Conservation (phyloP, 2,329 filamentous ascomycete genomes). For the Daldinia sp. region DNA sequence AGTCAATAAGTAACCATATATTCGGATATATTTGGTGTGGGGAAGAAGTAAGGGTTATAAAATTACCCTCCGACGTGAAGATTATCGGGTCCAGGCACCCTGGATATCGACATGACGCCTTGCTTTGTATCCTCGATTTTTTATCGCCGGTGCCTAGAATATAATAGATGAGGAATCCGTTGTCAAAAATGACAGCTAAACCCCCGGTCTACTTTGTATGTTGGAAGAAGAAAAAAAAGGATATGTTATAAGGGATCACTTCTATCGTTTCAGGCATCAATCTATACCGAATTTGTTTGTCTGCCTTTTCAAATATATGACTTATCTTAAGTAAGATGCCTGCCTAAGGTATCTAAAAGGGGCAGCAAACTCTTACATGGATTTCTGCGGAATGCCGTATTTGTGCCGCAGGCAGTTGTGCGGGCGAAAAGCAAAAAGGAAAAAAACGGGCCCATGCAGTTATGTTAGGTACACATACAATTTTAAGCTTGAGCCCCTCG, state of each 20-base stretch:
- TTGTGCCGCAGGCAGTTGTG: slow-evolving; percentile 9
- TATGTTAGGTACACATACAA: not conserved
- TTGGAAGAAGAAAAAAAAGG: not conserved
- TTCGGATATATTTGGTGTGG: slow-evolving; percentile 14
- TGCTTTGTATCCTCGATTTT: not conserved
- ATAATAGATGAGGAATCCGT: not conserved
- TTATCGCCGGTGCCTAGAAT: not conserved
- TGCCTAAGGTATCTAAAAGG: not conserved
- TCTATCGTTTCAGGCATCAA: not conserved
- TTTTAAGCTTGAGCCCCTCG: not conserved
- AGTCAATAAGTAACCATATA: not conserved
- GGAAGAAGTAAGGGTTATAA: slow-evolving; percentile 13
- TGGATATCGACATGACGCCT: slow-evolving; percentile 69
- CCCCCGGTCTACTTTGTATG: not conserved
- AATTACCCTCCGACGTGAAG: slow-evolving; percentile 84
- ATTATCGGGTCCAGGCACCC: slow-evolving; percentile 75
- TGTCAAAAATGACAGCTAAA: not conserved
- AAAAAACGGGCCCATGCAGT: slow-evolving; percentile 24
- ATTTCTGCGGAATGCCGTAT: slow-evolving; percentile 12
- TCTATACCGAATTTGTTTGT: not conserved
- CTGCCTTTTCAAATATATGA: not conserved
- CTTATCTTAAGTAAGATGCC: not conserved
- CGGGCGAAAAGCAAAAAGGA: not conserved
- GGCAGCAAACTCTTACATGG: slow-evolving; percentile 9
- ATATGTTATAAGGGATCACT: not conserved